Conservation (phyloP, 2,329 filamentous ascomycete genomes). For the Metarhizium album region DNA sequence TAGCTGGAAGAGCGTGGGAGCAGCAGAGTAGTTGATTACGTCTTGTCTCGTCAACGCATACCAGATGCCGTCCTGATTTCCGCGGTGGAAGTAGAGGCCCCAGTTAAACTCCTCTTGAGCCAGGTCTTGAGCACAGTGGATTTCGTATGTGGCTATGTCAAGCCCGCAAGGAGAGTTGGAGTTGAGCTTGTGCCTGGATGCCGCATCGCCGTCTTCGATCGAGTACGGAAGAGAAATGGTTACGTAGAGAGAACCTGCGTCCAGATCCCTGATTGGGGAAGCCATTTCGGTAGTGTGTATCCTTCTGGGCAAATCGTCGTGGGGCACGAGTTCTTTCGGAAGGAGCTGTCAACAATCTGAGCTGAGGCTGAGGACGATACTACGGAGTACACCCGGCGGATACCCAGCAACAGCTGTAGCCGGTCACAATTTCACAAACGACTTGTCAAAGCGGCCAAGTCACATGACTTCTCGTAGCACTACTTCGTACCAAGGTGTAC, state of each 20-base stretch:
- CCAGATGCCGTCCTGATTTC: constrained; percentile 16
- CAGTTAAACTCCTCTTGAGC: constrained; percentile 22
- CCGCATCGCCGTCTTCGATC: background rate
- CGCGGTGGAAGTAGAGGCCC: constrained; percentile 25
- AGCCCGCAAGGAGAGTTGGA: constrained; percentile 7
- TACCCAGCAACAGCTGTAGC: no score
- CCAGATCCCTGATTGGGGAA: constrained; percentile 2
- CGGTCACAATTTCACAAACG: no score
- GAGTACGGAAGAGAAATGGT: constrained; percentile 1
- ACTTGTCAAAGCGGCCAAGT: no score
- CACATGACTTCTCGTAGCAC: no score
- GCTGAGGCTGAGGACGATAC: no score
- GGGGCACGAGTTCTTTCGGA: background rate
- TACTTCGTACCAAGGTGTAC: no score
- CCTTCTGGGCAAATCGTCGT: background rate
- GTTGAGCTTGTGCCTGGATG: background rate
- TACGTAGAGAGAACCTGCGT: constrained; percentile 7
- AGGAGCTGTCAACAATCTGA: background rate
- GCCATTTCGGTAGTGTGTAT: background rate
- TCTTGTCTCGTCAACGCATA: constrained; percentile 9
- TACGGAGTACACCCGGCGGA: no score
- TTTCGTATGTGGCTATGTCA: constrained; percentile 11
- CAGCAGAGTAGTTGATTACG: background rate
- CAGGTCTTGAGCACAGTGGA: constrained; percentile 10
- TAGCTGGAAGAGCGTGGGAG: constrained; percentile 11